These are phyloP conservation scores for Starmera amethionina DNA, from an alignment of 805 yeast species.

Conservation along the genomic window DNA sequence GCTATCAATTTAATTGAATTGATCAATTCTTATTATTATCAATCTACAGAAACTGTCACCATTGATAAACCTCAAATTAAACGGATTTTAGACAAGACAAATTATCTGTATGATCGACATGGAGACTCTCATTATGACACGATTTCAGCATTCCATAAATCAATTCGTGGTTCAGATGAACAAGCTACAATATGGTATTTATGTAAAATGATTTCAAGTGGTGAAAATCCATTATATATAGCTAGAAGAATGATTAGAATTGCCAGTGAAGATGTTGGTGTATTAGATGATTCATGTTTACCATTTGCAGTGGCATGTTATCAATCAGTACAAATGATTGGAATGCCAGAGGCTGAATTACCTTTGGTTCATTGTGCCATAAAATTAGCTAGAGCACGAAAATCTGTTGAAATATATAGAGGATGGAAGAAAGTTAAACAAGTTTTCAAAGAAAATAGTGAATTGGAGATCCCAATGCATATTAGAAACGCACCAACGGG, in stretches of 20 bases:
- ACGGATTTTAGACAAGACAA: constrained; percentile 36
- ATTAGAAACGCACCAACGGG: constrained; percentile 91
- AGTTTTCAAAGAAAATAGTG: constrained; percentile 47
- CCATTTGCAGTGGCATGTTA: constrained; percentile 84
- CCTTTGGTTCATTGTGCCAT: constrained; percentile 88
- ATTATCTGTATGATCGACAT: constrained; percentile 65
- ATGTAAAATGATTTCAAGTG: constrained; percentile 83
- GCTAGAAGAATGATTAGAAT: constrained; percentile 89
- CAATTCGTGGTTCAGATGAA: constrained; percentile 81
- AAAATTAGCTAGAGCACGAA: constrained; percentile 77
- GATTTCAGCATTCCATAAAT: constrained; percentile 91
- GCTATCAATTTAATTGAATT: constrained; percentile 77
- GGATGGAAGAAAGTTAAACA: constrained; percentile 65
- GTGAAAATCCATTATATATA: constrained; percentile 87
- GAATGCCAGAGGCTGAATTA: constrained; percentile 90
- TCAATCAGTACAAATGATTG: constrained; percentile 81
- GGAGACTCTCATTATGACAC: constrained; percentile 95
- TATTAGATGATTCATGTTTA: constrained; percentile 70
- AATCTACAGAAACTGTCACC: not conserved
- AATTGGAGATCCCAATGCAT: constrained; percentile 54
- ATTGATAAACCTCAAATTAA: constrained; percentile 22
- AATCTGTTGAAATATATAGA: constrained; percentile 78
- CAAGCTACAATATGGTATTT: constrained; percentile 86
- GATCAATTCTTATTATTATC: constrained; percentile 40
- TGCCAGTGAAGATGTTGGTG: constrained; percentile 92